These are phyloP conservation scores for Colletotrichum gloeosporioides DNA, from an alignment of 2,329 filamentous ascomycete genomes.

Conservation along the genomic window DNA sequence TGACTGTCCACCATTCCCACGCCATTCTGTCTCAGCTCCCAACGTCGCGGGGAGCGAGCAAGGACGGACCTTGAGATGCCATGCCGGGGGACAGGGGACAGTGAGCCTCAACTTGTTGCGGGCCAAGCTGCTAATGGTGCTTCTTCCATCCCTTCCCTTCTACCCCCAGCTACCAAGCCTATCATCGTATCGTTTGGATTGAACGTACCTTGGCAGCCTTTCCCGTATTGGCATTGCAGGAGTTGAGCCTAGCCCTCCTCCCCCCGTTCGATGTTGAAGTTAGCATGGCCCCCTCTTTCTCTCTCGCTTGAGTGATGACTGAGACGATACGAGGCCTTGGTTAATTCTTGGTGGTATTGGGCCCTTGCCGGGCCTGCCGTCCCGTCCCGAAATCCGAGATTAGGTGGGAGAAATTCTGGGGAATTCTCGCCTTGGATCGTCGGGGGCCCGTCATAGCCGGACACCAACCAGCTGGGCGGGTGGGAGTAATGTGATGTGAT, in stretches of 20 bases:
- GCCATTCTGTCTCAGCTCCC: slow-evolving; percentile 18
- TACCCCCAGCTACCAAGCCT: slow-evolving; percentile 1
- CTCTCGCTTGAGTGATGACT: background rate
- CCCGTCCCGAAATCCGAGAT: background rate
- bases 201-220: slow-evolving; percentile 2
- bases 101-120: background rate
- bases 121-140: background rate
- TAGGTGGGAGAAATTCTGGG: background rate
- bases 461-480: background rate
- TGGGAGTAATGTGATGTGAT: background rate
- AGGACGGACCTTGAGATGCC: background rate
- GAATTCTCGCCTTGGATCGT: background rate
- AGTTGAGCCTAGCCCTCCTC: background rate
- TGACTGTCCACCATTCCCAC: slow-evolving; percentile 20
- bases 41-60: slow-evolving; percentile 17
- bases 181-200: slow-evolving; percentile 22
- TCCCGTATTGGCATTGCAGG: background rate
- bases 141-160: slow-evolving; percentile 16
- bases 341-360: background rate
- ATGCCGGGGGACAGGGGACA: slow-evolving; percentile 6
- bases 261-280: background rate
- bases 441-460: background rate
- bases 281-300: background rate
- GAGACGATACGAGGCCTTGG: background rate
- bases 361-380: background rate